These are phyloP conservation scores for Neobulgaria alba DNA, from an alignment of 2,329 filamentous ascomycete species.

Conservation along the genomic window DNA sequence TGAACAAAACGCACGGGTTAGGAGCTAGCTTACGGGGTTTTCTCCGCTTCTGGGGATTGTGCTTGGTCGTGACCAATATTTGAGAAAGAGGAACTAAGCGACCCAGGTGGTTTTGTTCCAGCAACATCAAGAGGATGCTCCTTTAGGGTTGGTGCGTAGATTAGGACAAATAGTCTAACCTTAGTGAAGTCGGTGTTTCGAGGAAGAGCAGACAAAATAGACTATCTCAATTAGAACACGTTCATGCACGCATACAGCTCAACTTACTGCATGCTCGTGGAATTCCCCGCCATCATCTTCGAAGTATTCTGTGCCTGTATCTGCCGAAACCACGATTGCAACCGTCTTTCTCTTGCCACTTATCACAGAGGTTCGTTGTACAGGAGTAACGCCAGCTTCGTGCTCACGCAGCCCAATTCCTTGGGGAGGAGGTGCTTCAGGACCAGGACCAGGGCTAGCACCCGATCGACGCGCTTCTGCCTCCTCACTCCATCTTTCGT, in stretches of 20 bases:
- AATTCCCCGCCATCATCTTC: constrained; percentile 52
- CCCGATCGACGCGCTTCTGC: constrained; percentile 56
- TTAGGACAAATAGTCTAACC: constrained; percentile 76
- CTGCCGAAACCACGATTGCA: constrained; percentile 81
- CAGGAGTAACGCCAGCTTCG: constrained; percentile 23
- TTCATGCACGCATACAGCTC: background rate
- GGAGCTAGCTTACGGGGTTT: constrained; percentile 39
- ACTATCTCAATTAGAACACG: constrained; percentile 39
- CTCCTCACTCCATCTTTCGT: constrained; percentile 89
- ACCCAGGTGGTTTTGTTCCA: constrained; percentile 46
- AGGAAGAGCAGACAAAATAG: constrained; percentile 82
- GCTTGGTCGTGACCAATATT: constrained; percentile 72
- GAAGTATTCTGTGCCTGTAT: constrained; percentile 49
- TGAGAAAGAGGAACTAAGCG: constrained; percentile 72
- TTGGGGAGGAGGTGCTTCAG: too few species aligned
- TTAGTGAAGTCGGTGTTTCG: constrained; percentile 63
- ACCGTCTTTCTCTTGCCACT: constrained; percentile 58
- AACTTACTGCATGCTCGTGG: constrained; percentile 69
- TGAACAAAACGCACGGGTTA: constrained; percentile 11
- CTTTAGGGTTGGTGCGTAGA: constrained; percentile 77
- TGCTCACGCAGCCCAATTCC: constrained; percentile 20
- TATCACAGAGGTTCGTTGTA: constrained; percentile 12
- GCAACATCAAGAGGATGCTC: constrained; percentile 50
- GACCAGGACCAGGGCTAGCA: constrained; percentile 28
- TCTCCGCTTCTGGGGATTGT: constrained; percentile 57